These are phyloP conservation scores for Stagonosporopsis vannaccii DNA, from an alignment of 2,329 filamentous ascomycete genomes.

Conservation along the genomic window DNA sequence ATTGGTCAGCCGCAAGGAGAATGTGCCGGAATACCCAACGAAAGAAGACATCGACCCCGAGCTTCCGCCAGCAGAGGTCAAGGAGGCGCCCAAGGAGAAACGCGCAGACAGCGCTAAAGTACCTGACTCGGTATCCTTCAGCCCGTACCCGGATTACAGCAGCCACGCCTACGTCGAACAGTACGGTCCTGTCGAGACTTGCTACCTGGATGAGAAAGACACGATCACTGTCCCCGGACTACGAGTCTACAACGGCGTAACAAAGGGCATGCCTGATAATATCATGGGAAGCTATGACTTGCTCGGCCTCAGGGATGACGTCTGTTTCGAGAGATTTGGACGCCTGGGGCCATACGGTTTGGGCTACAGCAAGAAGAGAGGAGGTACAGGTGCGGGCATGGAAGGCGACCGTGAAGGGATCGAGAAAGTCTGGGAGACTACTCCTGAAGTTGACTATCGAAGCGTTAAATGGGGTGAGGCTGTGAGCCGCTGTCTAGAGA, in stretches of 20 bases:
- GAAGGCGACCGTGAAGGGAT: conserved; percentile 82
- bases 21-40: conserved; percentile 81
- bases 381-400: conserved; percentile 84
- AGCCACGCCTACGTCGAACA: conserved; percentile 63
- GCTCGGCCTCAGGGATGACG: conserved; percentile 78
- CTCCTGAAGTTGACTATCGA: conserved; percentile 77
- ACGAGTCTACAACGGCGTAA: conserved; percentile 78
- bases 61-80: conserved; percentile 33
- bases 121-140: conserved; percentile 57
- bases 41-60: conserved; percentile 59
- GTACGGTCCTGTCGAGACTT: conserved; percentile 71
- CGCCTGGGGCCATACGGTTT: conserved; percentile 88
- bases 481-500: conserved; percentile 74
- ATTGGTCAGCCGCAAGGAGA: conserved; percentile 70
- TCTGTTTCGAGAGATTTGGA: conserved; percentile 94
- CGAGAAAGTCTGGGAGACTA: conserved; percentile 78
- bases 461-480: conserved; percentile 79
- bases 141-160: conserved; percentile 72
- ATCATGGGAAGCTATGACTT: conserved; percentile 87
- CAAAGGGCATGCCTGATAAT: conserved; percentile 83
- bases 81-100: conserved; percentile 41
- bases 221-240: conserved; percentile 73
- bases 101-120: conserved; percentile 38
- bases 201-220: conserved; percentile 76
- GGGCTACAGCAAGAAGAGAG: conserved; percentile 79